A percentile compares a stretch with the other conserved stretches of the same genome.
phyloP scores from a whole-genome alignment of 257 asterid genomes.

The Coffea canephora region DNA sequence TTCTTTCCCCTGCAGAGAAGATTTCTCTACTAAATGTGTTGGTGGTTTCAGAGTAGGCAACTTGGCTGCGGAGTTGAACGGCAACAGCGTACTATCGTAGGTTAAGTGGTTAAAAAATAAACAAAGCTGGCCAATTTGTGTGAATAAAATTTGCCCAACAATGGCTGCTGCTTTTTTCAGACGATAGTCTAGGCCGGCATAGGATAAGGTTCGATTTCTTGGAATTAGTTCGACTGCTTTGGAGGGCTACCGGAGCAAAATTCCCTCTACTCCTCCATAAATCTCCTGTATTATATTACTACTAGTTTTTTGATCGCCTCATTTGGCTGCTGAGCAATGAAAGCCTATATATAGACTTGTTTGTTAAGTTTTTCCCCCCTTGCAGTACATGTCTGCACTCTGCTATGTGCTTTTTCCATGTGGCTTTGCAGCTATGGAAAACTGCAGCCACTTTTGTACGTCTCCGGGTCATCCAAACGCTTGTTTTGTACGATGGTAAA shows the following conservation, averaged over 20 bases:
- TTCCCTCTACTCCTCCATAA: neutral
- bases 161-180: neutral
- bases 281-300: no score
- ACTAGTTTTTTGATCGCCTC: neutral
- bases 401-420: neutral
- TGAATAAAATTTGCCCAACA: neutral
- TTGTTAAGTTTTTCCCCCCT: neutral
- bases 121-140: neutral
- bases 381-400: neutral
- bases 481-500: neutral
- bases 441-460: neutral
- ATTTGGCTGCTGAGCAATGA: neutral
- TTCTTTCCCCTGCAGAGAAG: slow-evolving; percentile 33
- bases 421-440: neutral
- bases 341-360: neutral
- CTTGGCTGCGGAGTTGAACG: slow-evolving; percentile 47
- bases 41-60: slow-evolving; percentile 42
- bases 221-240: neutral
- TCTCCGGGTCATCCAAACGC: neutral
- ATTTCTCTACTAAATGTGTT: slow-evolving; percentile 18
- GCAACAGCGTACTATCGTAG: neutral
- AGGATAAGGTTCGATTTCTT: neutral
- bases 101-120: no score
- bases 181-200: neutral
- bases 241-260: neutral